Evolutionary conservation across 2,329 filamentous ascomycete genomes (phyloP), one percentile per base, ranked within the genome.

Genomic region (Furcasterigmium sp.): DNA sequence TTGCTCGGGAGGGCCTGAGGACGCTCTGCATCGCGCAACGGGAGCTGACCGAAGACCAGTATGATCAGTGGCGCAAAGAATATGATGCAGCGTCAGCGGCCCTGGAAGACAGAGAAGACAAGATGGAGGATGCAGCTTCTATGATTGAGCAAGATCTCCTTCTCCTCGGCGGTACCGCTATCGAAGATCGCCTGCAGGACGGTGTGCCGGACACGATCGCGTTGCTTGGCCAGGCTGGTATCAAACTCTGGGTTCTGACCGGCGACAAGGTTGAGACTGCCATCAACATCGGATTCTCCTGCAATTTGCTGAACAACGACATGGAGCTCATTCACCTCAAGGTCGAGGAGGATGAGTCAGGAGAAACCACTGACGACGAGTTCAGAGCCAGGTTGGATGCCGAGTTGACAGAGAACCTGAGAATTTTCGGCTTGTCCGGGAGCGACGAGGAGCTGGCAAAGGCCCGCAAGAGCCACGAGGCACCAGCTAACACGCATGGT

Each of bases 211-310:
- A 97, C 59, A 91, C 93, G 0, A 98, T 98, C 55, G 87, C 85
- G 40, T 70, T 98, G 36, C 81, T 98, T 41, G 91, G 85, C 23
- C 82, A 90, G 57, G 93, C 93, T 42, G 94, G 94, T 61, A 96
- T 98, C 66, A 98, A 98, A 67, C 79, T 98, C 8, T 98, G 93
- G 93, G 93, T 98, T 42, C 71, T 98, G 51, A 98, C 93, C 14
- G 93, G 94, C 50, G 93, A 98, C 74, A 98, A 97, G 67, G 91
- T 97, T 25, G 93, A 98, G 68, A 98, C 93, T 19, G 93, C 94
- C 45, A 98, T 98, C 80, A 98, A 98, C 68, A 98, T 98, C 59
- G 93, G 93, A 3, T 98, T 97, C 67, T 98, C 94, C 10, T 98
- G 94, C 72, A 98, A 98, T 55, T 75, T 98, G 25, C 78, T 98